Evolutionary conservation across 225 moss, liverwort and hornwort species (phyloP).

Genomic region (Anthoceros angustus): DNA sequence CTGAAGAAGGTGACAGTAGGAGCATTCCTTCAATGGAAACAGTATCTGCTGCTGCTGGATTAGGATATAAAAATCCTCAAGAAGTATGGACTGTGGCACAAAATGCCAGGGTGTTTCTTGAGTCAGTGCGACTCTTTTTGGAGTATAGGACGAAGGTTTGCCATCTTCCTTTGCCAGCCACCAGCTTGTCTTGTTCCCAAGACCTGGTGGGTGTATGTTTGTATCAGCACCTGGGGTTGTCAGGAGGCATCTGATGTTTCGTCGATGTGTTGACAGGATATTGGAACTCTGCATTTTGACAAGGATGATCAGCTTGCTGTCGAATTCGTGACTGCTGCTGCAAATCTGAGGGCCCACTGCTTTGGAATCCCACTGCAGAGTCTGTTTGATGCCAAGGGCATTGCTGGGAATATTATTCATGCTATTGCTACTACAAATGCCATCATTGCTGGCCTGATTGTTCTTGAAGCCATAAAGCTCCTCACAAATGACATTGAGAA

Average conservation of each 20-base stretch:
- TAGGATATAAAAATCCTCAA: conserved; percentile 76
- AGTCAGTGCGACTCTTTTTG: conserved; percentile 51
- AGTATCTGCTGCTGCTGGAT: conserved; percentile 45
- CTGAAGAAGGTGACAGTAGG: conserved; percentile 12
- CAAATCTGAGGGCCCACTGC: conserved; percentile 82
- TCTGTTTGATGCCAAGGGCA: conserved; percentile 90
- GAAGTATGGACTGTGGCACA: conserved; percentile 69
- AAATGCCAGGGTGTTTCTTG: conserved; percentile 67
- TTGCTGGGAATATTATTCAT: conserved; percentile 96
- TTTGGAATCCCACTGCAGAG: conserved; percentile 82
- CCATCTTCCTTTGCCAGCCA: not conserved
- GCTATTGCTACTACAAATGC: conserved; percentile 98
- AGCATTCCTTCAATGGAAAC: conserved; percentile 18
- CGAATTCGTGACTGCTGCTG: conserved; percentile 91
- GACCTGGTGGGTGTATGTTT: not conserved
- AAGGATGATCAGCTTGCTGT: conserved; percentile 97
- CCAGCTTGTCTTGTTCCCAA: no score
- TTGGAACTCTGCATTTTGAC: conserved; percentile 82
- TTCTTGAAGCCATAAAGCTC: conserved; percentile 81
- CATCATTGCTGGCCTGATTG: conserved; percentile 87
- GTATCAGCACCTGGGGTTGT: not conserved
- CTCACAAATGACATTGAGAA: conserved; percentile 47
- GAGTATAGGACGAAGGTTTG: conserved; percentile 52
- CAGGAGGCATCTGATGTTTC: not conserved
- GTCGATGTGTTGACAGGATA: conserved; percentile 39